Base-by-base conservation (phyloP, 305 asterid genomes). In the Striga hermonthica region DNA sequence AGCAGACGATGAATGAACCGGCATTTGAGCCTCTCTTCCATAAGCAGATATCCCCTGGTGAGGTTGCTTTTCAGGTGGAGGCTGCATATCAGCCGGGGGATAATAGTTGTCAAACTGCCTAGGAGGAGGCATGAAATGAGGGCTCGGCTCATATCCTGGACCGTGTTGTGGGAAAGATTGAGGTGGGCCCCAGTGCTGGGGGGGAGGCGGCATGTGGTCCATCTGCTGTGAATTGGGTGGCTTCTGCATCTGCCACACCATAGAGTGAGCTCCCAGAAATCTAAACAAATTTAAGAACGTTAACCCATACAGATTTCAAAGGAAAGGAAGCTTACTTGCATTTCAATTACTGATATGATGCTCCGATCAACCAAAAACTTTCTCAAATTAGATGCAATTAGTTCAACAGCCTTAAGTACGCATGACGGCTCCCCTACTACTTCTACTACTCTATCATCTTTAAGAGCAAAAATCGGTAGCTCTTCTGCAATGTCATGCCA, bases 341-440 rank as follows among this genome's bases (percentile, higher is more conserved):
- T 78, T 78, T 90, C 98, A 54, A 93, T 82, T 65, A 93, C 67
- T 14, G 93, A 67, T 70, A 93, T 77, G 59, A 93, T 80, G 82
- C 95, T 90, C 67, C 97, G 95, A 80, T 93, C 98, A 57, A 93
- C 96, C 72, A 93, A 76, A 79, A 93, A 93, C 77, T 88, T 93
- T 79, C 97, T 86, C 83, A 93, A 69, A 68, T 90, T 94, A 12
- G 90, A 77, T 57, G 96, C 95, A 73, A 93, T 86, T 72, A 90
- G 67, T 67, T 83, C 97, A 71, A 93, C 62, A 53, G 95, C 99
- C 82, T 84, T 93, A 65, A 88, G 95, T 15, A 82, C 79, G 74
- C 85, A 83, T 57, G 86, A 60, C 72, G 99, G 84, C 76, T 93
- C 99, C 12, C 99, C 99, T 34, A 79, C 84, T 65, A 93, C 83